Conservation (phyloP, 139 green algal species). For the Haematococcus lacustris region DNA sequence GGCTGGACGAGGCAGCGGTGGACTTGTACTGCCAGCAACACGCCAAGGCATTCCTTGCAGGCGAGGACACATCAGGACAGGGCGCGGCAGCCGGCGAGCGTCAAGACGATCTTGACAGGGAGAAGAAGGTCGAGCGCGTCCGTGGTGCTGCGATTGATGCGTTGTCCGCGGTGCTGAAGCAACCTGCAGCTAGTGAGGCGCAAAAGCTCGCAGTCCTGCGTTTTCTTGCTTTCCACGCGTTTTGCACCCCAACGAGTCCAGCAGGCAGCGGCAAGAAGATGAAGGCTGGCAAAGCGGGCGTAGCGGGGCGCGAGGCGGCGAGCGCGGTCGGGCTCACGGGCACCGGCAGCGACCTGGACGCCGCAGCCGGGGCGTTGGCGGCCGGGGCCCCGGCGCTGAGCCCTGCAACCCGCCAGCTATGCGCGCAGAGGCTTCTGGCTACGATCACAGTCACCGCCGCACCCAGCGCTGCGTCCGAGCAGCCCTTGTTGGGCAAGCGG, state of each 20-base stretch:
- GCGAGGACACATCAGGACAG: not conserved
- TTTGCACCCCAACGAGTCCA: slow-evolving; percentile 35
- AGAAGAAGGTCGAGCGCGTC: not conserved
- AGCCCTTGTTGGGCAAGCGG: no score
- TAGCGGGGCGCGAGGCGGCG: slow-evolving; percentile 2
- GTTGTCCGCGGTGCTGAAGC: slow-evolving; percentile 29
- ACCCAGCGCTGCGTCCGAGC: no score
- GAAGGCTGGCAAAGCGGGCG: not conserved
- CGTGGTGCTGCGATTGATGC: slow-evolving; percentile 39
- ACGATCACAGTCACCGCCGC: slow-evolving; percentile 12
- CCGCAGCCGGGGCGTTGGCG: not conserved
- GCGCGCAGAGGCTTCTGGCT: slow-evolving; percentile 38
- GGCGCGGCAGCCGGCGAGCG: slow-evolving; percentile 21
- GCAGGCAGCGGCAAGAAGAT: slow-evolving; percentile 18
- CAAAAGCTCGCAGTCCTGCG: slow-evolving; percentile 15
- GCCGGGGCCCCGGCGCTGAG: slow-evolving; percentile 10
- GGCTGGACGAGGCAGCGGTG: slow-evolving; percentile 41
- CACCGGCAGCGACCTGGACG: not conserved
- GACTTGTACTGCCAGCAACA: not conserved
- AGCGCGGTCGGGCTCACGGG: not conserved
- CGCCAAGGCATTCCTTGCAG: not conserved
- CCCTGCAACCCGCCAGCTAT: slow-evolving; percentile 29
- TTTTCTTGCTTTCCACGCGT: slow-evolving; percentile 55
- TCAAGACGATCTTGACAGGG: no score
- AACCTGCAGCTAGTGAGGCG: slow-evolving; percentile 15